Conservation (phyloP, 352 stramenopile species). For the Phytophthora fragariaefolia region DNA sequence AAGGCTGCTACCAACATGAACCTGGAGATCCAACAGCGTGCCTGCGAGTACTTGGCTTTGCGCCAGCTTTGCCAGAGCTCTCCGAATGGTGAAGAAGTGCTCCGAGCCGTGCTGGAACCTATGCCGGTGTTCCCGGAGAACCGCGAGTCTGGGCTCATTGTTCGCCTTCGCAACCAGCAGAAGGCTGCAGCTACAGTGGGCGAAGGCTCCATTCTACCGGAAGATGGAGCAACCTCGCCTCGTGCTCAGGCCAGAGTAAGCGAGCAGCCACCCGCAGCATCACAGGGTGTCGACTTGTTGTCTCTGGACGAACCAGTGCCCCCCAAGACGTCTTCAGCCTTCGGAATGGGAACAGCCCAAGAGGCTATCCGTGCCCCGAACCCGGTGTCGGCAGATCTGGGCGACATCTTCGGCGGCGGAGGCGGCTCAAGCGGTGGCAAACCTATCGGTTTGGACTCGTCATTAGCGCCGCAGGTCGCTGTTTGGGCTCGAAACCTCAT, state of each 20-base stretch:
- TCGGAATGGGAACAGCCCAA: slow-evolving; percentile 18
- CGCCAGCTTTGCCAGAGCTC: slow-evolving; percentile 64
- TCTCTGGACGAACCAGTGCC: slow-evolving; percentile 54
- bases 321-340: slow-evolving; percentile 20
- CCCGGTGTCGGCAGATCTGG: slow-evolving; percentile 55
- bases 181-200: slow-evolving; percentile 39
- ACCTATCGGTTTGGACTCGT: slow-evolving; percentile 48
- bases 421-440: slow-evolving; percentile 27
- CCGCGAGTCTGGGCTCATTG: slow-evolving; percentile 71
- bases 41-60: slow-evolving; percentile 96
- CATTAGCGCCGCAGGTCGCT: slow-evolving; percentile 52
- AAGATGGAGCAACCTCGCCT: slow-evolving; percentile 21
- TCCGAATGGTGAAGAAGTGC: slow-evolving; percentile 63
- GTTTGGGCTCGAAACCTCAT: slow-evolving; percentile 88
- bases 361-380: slow-evolving; percentile 59
- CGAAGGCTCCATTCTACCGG: slow-evolving; percentile 24
- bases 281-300: slow-evolving; percentile 50
- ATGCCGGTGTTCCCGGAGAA: slow-evolving; percentile 98
- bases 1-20: slow-evolving; percentile 94
- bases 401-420: slow-evolving; percentile 58
- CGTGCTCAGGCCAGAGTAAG: slow-evolving; percentile 16
- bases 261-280: slow-evolving; percentile 14
- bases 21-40: slow-evolving; percentile 97
- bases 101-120: slow-evolving; percentile 95
- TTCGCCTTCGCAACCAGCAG: slow-evolving; percentile 77